A percentile compares a stretch with the other conserved stretches of the same genome.
Evolutionary conservation across 768 basidiomycete genomes (phyloP).

Genomic region (Auricularia sp.): DNA sequence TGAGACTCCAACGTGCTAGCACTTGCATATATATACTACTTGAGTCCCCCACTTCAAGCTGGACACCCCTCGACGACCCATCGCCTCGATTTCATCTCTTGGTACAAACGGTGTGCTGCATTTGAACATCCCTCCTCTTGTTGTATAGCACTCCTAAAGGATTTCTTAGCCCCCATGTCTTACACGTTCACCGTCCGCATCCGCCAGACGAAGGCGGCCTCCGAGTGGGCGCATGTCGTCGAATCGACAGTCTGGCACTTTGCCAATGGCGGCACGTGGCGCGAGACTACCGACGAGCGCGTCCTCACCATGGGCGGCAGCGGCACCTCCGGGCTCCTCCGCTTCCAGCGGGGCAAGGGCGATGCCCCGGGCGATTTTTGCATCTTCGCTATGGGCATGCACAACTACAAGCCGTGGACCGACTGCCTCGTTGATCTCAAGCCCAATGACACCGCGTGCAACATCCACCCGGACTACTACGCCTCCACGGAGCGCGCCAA

Average conservation of each 20-base stretch:
- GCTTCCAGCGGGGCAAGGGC: constrained; percentile 15
- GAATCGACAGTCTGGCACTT: constrained; percentile 27
- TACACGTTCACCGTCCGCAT: constrained; percentile 15
- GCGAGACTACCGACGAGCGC: constrained; percentile 10
- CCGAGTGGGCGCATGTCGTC: constrained; percentile 20
- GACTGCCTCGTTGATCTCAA: constrained; percentile 16
- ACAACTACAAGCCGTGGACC: constrained; percentile 32
- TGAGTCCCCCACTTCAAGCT: too few relatives aligned
- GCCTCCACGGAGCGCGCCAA: neutral
- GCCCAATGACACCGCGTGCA: neutral
- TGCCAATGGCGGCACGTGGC: constrained; percentile 26
- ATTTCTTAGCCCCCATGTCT: neutral
- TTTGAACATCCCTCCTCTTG: too few relatives aligned
- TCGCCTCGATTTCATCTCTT: too few relatives aligned
- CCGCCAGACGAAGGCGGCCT: constrained; percentile 12
- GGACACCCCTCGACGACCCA: too few relatives aligned
- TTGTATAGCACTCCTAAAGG: too few relatives aligned
- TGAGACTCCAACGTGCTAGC: too few relatives aligned
- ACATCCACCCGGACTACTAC: neutral
- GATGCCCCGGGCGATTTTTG: constrained; percentile 22
- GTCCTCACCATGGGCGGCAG: constrained; percentile 29
- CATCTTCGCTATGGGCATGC: constrained; percentile 28
- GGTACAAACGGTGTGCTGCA: too few relatives aligned
- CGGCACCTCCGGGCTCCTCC: constrained; percentile 31
- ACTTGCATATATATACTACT: too few relatives aligned